Percentiles rank a stretch among this genome's conserved stretches.
Evolutionary conservation across 306 rosid species (phyloP).

Genomic region (Chamaecrista fasciculata): DNA sequence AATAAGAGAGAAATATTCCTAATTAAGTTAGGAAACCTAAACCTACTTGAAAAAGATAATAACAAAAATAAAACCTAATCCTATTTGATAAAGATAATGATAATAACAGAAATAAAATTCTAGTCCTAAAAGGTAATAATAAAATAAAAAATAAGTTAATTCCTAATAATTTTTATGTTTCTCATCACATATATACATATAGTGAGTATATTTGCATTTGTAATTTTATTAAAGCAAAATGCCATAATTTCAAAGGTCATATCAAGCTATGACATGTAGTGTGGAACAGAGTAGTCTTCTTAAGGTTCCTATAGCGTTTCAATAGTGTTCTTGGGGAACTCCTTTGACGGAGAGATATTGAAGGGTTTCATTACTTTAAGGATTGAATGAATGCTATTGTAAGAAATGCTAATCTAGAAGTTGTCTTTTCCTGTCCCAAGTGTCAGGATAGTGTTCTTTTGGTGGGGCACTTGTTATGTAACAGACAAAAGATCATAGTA

Average conservation of each 20-base stretch:
- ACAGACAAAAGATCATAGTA: background rate
- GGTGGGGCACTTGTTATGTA: background rate
- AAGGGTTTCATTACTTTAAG: background rate
- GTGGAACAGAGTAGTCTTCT: background rate
- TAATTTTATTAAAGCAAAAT: background rate
- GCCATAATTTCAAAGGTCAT: background rate
- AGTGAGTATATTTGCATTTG: background rate
- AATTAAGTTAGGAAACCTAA: too few species aligned
- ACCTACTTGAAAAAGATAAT: too few species aligned
- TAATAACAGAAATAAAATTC: too few species aligned
- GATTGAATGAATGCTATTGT: background rate
- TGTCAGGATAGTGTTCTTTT: conserved; percentile 19
- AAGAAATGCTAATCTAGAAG: background rate
- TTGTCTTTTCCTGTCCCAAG: background rate
- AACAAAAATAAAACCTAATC: too few species aligned
- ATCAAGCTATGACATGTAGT: background rate
- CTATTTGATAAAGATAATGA: too few species aligned
- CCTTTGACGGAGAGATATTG: background rate
- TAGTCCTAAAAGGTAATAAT: too few species aligned
- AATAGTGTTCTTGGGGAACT: background rate
- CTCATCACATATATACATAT: too few species aligned
- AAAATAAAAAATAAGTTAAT: too few species aligned
- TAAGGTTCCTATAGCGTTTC: background rate
- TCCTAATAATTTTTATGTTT: too few species aligned
- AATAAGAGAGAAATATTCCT: too few species aligned